Percentiles rank a stretch among this genome's conserved stretches.
Conservation (phyloP, 2,329 filamentous ascomycete genomes). For the Plenodomus lindquistii region DNA sequence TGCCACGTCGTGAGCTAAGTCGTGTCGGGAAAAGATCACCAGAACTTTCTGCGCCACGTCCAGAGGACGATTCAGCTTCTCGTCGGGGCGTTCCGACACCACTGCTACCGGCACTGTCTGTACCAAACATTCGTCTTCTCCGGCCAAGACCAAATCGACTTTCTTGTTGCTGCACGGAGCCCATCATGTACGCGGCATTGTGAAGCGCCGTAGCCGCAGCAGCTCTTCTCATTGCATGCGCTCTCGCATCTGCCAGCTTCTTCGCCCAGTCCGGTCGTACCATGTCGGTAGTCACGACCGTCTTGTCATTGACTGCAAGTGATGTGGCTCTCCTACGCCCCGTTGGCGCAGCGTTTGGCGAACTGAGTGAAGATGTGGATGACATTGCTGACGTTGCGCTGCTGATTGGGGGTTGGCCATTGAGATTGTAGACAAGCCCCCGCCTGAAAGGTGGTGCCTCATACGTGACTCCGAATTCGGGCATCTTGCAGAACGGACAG, state of each 20-base stretch:
- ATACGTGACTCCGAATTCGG: constrained; percentile 96
- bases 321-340: constrained; percentile 65
- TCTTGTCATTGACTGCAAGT: constrained; percentile 79
- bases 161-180: constrained; percentile 54
- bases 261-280: constrained; percentile 93
- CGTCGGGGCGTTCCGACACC: constrained; percentile 50
- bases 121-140: constrained; percentile 55
- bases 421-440: constrained; percentile 71
- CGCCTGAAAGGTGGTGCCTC: constrained; percentile 85
- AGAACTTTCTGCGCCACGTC: constrained; percentile 37
- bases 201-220: constrained; percentile 93
- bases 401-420: constrained; percentile 56
- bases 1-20: constrained; percentile 59
- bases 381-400: constrained; percentile 74
- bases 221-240: constrained; percentile 81
- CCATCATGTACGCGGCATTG: constrained; percentile 90
- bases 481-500: constrained; percentile 93
- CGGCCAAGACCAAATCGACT: constrained; percentile 55
- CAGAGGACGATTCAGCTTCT: constrained; percentile 37
- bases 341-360: constrained; percentile 50
- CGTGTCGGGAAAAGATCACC: constrained; percentile 47
- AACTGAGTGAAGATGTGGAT: constrained; percentile 78
- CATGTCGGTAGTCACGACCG: constrained; percentile 89
- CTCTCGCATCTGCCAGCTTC: constrained; percentile 82
- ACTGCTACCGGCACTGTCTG: constrained; percentile 51